These are phyloP conservation scores for Eruca vesicaria DNA, from an alignment of 441 rosid species.

Conservation along the genomic window DNA sequence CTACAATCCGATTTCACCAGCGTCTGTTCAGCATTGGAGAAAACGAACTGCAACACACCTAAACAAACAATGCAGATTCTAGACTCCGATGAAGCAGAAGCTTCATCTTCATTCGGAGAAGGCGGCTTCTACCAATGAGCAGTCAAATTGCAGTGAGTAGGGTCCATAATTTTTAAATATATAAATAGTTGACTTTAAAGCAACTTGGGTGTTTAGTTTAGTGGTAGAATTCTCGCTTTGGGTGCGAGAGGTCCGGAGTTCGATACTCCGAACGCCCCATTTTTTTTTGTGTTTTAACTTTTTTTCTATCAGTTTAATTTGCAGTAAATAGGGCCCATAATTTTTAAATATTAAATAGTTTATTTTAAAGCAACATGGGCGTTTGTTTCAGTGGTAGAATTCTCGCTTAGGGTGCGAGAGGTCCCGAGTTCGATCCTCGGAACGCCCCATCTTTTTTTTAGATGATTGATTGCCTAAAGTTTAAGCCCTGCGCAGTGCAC, in stretches of 20 bases:
- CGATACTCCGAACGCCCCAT: constrained; percentile 67
- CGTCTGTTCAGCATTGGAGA: constrained; percentile 38
- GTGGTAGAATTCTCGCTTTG: constrained; percentile 63
- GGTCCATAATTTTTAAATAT: no score
- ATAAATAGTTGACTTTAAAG: fast-evolving
- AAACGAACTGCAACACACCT: constrained; percentile 74
- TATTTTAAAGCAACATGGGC: no score
- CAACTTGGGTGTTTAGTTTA: constrained; percentile 32
- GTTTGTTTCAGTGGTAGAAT: constrained; percentile 83
- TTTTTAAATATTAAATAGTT: no score
- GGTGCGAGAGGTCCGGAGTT: constrained; percentile 73
- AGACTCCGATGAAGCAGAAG: constrained; percentile 18
- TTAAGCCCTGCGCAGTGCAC: no score
- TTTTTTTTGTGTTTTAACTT: background rate
- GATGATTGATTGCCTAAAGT: background rate
- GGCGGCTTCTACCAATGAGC: constrained; percentile 12
- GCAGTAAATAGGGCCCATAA: no score
- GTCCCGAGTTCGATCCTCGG: constrained; percentile 83
- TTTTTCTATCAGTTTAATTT: background rate
- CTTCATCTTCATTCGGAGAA: constrained; percentile 17
- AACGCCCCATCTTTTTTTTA: constrained; percentile 50
- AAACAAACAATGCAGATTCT: constrained; percentile 64
- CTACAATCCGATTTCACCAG: constrained; percentile 42
- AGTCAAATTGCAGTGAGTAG: background rate
- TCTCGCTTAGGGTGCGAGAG: constrained; percentile 88